A percentile compares a stretch with the other conserved stretches of the same genome.
Conservation (phyloP, 2,329 filamentous ascomycete species). For the Phyllosticta citriasiana region DNA sequence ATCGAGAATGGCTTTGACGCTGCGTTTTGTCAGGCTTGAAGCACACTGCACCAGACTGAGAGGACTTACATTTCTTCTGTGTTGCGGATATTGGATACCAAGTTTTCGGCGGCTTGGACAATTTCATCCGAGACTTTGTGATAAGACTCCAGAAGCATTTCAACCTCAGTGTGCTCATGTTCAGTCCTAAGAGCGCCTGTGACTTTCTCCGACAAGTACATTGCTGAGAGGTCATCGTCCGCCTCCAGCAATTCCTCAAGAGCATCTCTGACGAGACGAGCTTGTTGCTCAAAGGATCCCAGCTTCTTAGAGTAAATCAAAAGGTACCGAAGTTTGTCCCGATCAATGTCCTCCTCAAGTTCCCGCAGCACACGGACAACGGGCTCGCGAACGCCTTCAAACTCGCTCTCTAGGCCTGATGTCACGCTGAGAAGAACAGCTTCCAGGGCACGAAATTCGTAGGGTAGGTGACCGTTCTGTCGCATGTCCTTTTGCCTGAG, state of each 20-base stretch:
- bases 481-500: conserved; percentile 65
- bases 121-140: conserved; percentile 98
- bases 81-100: conserved; percentile 91
- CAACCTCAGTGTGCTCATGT: conserved; percentile 89
- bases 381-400: conserved; percentile 85
- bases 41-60: background rate
- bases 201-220: conserved; percentile 90
- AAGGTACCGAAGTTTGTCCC: conserved; percentile 82
- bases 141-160: conserved; percentile 94
- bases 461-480: conserved; percentile 53
- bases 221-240: conserved; percentile 85
- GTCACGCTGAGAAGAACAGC: conserved; percentile 92
- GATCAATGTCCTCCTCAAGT: conserved; percentile 91
- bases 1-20: conserved; percentile 91
- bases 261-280: conserved; percentile 82
- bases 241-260: conserved; percentile 93
- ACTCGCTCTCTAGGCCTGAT: conserved; percentile 82
- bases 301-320: conserved; percentile 92
- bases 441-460: conserved; percentile 93
- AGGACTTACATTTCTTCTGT: conserved; percentile 81
- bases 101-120: conserved; percentile 84
- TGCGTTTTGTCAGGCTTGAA: conserved; percentile 28
- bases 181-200: conserved; percentile 62
- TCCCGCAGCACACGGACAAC: conserved; percentile 82
- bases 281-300: conserved; percentile 95